These are phyloP conservation scores for Chrysanthemum seticuspe DNA, from an alignment of 129 eudicot genomes.

Conservation along the genomic window DNA sequence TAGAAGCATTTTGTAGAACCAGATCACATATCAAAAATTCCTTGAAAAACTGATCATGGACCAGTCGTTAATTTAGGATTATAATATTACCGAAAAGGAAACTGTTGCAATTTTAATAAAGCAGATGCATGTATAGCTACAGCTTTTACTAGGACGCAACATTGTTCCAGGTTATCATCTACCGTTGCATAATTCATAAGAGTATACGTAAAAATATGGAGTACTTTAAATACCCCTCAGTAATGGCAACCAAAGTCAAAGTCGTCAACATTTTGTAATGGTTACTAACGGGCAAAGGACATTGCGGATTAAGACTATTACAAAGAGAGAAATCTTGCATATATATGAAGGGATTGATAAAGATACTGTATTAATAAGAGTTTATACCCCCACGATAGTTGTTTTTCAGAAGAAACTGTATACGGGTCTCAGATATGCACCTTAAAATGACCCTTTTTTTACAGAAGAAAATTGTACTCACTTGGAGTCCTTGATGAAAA, in stretches of 20 bases:
- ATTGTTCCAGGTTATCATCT: background rate
- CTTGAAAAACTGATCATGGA: background rate
- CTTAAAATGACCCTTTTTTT: background rate
- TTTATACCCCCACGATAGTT: background rate
- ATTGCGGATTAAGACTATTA: background rate
- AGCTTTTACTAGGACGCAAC: background rate
- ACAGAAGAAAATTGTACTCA: conserved; percentile 30
- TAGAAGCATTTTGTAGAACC: background rate
- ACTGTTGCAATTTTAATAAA: background rate
- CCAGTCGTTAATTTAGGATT: background rate
- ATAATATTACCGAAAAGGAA: background rate
- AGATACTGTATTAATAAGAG: background rate
- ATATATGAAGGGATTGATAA: background rate
- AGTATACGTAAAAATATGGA: background rate
- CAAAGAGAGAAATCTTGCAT: background rate
- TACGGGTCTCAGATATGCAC: background rate
- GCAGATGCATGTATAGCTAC: background rate
- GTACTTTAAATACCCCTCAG: background rate
- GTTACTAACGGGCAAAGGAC: background rate
- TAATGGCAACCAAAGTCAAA: background rate
- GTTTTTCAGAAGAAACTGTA: background rate
- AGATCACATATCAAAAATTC: background rate
- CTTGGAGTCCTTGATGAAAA: conserved; percentile 36
- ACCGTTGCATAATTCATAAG: background rate
- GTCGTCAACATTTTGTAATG: background rate